Evolutionary conservation across 2,329 filamentous ascomycete species (phyloP).

Genomic region (Cladosporium halotolerans): DNA sequence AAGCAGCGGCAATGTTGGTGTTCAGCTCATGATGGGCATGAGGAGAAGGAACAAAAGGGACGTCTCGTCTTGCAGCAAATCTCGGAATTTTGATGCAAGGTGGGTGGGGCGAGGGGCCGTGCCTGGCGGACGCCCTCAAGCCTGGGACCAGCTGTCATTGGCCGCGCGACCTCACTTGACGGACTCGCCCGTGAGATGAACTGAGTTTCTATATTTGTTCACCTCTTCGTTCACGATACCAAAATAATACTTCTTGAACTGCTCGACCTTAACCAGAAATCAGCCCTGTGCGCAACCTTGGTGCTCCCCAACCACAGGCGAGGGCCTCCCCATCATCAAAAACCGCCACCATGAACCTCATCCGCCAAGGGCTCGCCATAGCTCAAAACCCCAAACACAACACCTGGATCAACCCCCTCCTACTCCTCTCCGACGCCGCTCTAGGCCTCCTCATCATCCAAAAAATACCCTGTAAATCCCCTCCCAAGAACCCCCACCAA

Average conservation of each 20-base stretch:
- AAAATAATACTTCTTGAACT: too few species aligned
- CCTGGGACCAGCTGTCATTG: neutral
- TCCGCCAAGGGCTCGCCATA: constrained; percentile 34
- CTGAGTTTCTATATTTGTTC: too few species aligned
- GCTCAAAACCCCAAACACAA: constrained; percentile 51
- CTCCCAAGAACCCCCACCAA: neutral
- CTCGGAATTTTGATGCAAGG: constrained; percentile 6
- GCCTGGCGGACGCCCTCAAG: neutral
- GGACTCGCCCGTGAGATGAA: neutral
- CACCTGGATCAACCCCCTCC: constrained; percentile 57
- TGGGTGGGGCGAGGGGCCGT: neutral
- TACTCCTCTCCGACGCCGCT: constrained; percentile 64
- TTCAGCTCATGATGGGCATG: constrained; percentile 8
- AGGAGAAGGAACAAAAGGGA: neutral
- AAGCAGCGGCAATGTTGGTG: constrained; percentile 10
- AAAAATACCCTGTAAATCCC: constrained; percentile 70
- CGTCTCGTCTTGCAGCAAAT: constrained; percentile 1
- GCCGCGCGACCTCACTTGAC: constrained; percentile 3
- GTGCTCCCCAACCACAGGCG: too few species aligned
- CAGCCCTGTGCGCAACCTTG: too few species aligned
- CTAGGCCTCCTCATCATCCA: constrained; percentile 70
- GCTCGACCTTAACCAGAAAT: too few species aligned
- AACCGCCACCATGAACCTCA: constrained; percentile 30
- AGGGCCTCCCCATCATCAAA: neutral
- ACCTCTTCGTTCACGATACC: too few species aligned